Evolutionary conservation across 2,329 filamentous ascomycete genomes (phyloP), one percentile per base, ranked within the genome.

Genomic region (Aureobasidium namibiae): DNA sequence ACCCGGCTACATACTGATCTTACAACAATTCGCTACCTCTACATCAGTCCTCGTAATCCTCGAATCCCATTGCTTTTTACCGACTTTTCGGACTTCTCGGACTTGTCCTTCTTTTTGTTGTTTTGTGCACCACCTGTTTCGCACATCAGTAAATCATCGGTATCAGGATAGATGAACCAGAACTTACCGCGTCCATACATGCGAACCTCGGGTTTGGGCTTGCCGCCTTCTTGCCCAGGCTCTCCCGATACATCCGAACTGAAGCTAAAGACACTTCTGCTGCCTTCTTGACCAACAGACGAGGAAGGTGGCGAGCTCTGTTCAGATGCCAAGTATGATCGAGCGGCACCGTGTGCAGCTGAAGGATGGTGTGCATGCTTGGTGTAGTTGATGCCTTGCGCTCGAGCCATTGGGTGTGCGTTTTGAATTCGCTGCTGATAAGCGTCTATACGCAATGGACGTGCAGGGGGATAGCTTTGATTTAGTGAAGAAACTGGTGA

Each of bases 101-200:
- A 45, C 44, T 59, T 72, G 16, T 75, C 70, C 39, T 78, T 76
- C 57, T 77, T 75, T 62, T 79, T 80, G 61, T 78, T 75, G 65
- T 82, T 80, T 66, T 82, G 81, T 39, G 76, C 78, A 46, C 78
- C 78, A 63, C 75, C 76, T 78, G 63, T 63, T 46, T 60, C 64
- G 49, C 59, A 4, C 50, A 48, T 70, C 64, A 71, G 65, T 60
- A 60, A 63, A 2, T 18, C 18, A 44, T 16, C 8, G 31, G 18
- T 23, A 49, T 2, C n/a, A 39, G 78, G 48, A 24, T 42, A 26
- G 33, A 23, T 36, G 60, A 33, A 33, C 52, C 13, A 57, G 45
- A 11, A 59, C 59, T 38, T 60, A 82, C 81, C 81, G 74, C 81
- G 73, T 50, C 81, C 80, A 65, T 79, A 81, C 23, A 81, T 72